Evolutionary conservation across 768 basidiomycete species (phyloP).

Genomic region (Pisolithus marmoratus): DNA sequence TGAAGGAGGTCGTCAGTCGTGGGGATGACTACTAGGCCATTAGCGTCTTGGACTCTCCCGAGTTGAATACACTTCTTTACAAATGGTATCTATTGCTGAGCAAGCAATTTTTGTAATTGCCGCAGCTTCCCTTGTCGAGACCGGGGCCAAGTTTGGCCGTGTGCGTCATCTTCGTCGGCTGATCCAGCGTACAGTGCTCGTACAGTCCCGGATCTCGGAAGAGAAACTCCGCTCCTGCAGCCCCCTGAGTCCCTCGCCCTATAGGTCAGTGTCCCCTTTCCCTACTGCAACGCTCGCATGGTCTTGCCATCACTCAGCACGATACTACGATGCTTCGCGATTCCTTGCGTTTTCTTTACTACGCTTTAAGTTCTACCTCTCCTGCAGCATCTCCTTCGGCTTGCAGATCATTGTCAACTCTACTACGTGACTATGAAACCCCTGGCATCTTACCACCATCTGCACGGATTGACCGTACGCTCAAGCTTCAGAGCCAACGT

Average conservation of each 20-base stretch:
- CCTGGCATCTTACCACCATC: conserved; percentile 71
- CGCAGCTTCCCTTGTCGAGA: too few species aligned
- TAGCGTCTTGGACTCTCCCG: neutral
- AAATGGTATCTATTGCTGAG: neutral
- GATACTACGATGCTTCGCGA: conserved; percentile 19
- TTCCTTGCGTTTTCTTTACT: conserved; percentile 15
- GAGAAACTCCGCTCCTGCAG: neutral
- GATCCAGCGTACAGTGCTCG: too few species aligned
- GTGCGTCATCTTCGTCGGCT: too few species aligned
- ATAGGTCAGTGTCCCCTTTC: too few species aligned
- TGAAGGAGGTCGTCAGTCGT: conserved; percentile 79
- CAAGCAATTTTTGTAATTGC: neutral
- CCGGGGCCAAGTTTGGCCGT: too few species aligned
- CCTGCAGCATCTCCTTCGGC: conserved; percentile 10
- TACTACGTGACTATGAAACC: conserved; percentile 51
- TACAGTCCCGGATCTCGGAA: too few species aligned
- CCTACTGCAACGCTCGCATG: too few species aligned
- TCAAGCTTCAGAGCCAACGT: conserved; percentile 50
- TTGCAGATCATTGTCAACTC: conserved; percentile 14
- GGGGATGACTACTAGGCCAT: conserved; percentile 66
- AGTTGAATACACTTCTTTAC: neutral
- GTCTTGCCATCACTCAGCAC: neutral
- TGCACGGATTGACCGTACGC: conserved; percentile 61
- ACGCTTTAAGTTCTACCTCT: conserved; percentile 7
- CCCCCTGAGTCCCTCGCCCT: neutral